Conservation (phyloP, 2,329 filamentous ascomycete species). For the Fusarium acutatum region DNA sequence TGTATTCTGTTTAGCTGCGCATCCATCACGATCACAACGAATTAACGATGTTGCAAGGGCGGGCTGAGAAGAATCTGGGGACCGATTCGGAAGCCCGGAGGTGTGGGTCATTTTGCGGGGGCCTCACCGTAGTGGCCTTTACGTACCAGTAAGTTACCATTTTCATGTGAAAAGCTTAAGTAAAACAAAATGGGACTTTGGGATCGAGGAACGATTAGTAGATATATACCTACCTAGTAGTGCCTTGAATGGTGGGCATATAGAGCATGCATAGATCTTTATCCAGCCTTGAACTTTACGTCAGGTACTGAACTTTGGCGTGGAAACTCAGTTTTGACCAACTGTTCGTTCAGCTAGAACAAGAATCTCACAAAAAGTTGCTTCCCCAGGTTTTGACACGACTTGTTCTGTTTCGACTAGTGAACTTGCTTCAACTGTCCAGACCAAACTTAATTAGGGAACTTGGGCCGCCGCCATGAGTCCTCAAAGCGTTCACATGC, state of each 20-base stretch:
- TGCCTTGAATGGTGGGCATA: too few relatives aligned
- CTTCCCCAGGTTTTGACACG: conserved; percentile 33
- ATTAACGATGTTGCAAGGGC: conserved; percentile 7
- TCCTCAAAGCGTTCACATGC: conserved; percentile 30
- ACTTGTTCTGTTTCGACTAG: conserved; percentile 16
- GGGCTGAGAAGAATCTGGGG: conserved; percentile 14
- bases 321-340: neutral
- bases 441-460: conserved; percentile 36
- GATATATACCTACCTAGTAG: neutral
- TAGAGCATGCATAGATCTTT: neutral
- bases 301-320: neutral
- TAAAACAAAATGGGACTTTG: neutral
- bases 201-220: neutral
- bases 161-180: conserved; percentile 28
- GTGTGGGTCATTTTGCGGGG: conserved; percentile 23
- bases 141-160: neutral
- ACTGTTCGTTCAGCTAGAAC: neutral
- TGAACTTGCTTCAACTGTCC: neutral
- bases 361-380: conserved; percentile 1
- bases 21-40: conserved; percentile 13
- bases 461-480: conserved; percentile 24
- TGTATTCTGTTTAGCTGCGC: conserved; percentile 8
- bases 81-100: conserved; percentile 13
- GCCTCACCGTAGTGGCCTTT: neutral
- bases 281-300: neutral